Percentiles rank a stretch among this genome's conserved stretches.
phyloP scores from a whole-genome alignment of 179 eudicot genomes.

The Spergularia azorica region DNA sequence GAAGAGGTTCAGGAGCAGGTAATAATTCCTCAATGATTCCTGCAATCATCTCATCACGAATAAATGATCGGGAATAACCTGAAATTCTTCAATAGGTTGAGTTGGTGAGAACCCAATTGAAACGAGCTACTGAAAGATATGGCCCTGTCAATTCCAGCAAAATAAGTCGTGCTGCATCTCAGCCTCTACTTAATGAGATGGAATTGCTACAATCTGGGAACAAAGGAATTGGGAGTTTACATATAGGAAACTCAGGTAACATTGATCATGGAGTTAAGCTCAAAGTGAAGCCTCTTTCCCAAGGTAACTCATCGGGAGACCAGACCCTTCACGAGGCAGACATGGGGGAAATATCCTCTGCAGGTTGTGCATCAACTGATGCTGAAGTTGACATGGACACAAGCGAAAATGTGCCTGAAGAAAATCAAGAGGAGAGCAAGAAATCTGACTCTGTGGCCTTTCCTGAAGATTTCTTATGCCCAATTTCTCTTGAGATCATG shows the following conservation, averaged over 20 bases:
- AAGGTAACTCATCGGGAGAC: constrained; percentile 33
- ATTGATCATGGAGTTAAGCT: constrained; percentile 49
- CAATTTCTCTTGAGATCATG: constrained; percentile 80
- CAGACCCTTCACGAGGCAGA: constrained; percentile 28
- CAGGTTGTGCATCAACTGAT: constrained; percentile 24
- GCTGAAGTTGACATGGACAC: constrained; percentile 24
- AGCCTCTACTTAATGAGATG: constrained; percentile 57
- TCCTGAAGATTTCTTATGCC: constrained; percentile 80
- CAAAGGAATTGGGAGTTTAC: constrained; percentile 57
- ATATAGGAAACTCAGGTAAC: constrained; percentile 51
- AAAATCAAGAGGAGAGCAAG: constrained; percentile 40
- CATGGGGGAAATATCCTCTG: constrained; percentile 27
- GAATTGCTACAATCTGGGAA: constrained; percentile 39
- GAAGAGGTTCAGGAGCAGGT: constrained; percentile 96
- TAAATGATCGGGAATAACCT: not conserved
- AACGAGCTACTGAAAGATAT: constrained; percentile 72
- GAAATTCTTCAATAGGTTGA: constrained; percentile 52
- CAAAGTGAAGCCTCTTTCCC: constrained; percentile 23
- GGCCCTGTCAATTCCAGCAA: constrained; percentile 49
- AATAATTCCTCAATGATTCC: constrained; percentile 9
- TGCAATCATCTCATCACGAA: not conserved
- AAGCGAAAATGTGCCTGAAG: constrained; percentile 20
- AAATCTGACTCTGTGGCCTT: constrained; percentile 41
- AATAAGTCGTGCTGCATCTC: constrained; percentile 61
- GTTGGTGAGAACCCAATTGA: constrained; percentile 73